Evolutionary conservation across 805 yeast species (phyloP).

Genomic region (Schwanniomyces polymorphus): DNA sequence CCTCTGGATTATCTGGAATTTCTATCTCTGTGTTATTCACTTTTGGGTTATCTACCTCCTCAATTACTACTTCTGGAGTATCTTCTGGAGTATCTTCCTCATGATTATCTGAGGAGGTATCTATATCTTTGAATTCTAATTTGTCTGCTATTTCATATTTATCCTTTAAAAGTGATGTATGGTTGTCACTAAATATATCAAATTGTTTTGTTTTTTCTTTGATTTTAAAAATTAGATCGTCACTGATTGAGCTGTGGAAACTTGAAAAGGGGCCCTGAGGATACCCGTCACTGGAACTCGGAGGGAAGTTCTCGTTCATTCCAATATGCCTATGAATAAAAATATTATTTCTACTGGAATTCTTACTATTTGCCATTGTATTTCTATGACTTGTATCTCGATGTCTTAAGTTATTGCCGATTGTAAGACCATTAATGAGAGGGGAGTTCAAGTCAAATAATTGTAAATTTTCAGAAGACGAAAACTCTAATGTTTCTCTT

Average conservation of each 20-base stretch:
- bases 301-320: constrained; percentile 1
- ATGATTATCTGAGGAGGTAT: background rate
- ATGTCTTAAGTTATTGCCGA: constrained; percentile 26
- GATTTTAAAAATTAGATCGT: constrained; percentile 14
- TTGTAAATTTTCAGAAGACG: constrained; percentile 14
- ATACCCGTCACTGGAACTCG: background rate
- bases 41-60: background rate
- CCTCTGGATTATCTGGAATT: no score
- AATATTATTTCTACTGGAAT: constrained; percentile 7
- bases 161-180: background rate
- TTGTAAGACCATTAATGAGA: constrained; percentile 31
- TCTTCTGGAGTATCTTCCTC: background rate
- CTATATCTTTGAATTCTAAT: background rate
- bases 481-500: constrained; percentile 8
- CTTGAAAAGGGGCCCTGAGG: constrained; percentile 7
- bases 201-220: constrained; percentile 12
- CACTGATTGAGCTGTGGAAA: constrained; percentile 23
- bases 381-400: constrained; percentile 5
- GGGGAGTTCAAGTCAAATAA: constrained; percentile 30
- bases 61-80: background rate
- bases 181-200: constrained; percentile 8
- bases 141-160: background rate
- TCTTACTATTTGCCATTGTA: background rate
- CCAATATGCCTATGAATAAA: constrained; percentile 14
- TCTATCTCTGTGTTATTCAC: background rate